Evolutionary conservation across 2,329 filamentous ascomycete genomes (phyloP).

Genomic region (Colletotrichum zoysiae): DNA sequence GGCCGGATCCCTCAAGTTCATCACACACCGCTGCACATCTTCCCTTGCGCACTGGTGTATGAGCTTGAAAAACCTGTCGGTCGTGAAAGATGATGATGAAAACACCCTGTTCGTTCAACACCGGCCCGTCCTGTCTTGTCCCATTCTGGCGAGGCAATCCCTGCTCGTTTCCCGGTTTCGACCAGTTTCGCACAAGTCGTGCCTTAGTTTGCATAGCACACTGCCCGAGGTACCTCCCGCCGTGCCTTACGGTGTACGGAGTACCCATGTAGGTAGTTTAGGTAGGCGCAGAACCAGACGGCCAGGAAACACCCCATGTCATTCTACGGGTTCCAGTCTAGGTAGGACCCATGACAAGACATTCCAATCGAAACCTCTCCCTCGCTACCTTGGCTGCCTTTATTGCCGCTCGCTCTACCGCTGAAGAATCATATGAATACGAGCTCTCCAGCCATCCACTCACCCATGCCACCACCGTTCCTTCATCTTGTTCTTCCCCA

Average conservation of each 20-base stretch:
- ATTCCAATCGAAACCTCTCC: conserved; percentile 22
- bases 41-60: conserved; percentile 2
- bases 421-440: conserved; percentile 40
- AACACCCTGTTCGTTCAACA: not conserved
- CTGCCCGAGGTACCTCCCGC: not conserved
- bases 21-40: not conserved
- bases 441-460: conserved; percentile 21
- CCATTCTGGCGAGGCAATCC: conserved; percentile 23
- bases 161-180: conserved; percentile 35
- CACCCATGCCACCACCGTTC: conserved; percentile 1
- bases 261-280: not conserved
- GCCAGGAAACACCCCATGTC: conserved; percentile 28
- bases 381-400: conserved; percentile 3
- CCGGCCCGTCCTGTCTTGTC: conserved; percentile 1
- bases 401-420: conserved; percentile 28
- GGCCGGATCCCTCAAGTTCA: not conserved
- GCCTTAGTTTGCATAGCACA: not conserved
- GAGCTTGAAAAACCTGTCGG: not conserved
- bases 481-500: conserved; percentile 26
- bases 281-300: not conserved
- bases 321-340: conserved; percentile 26
- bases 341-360: conserved; percentile 36
- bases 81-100: not conserved
- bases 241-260: too few species aligned
- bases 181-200: conserved; percentile 39